Evolutionary conservation across 805 yeast species (phyloP), one percentile per base, ranked within the genome.

Genomic region (Torulaspora indica): DNA sequence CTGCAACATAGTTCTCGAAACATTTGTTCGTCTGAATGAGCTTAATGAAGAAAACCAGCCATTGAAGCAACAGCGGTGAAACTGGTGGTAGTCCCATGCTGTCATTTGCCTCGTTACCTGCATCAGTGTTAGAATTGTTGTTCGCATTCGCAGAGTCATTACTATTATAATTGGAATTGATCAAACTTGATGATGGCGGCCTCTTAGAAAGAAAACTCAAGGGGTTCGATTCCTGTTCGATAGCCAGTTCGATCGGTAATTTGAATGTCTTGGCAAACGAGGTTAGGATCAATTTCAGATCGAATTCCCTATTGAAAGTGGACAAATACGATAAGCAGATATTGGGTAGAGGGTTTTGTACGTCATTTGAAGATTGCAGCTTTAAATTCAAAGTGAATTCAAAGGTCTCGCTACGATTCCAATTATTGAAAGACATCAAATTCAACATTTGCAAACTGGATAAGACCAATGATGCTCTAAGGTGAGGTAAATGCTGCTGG

Each of bases 21-120:
- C 63, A 64, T 46, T 70, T 71, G 64, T 91, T 91, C 53, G 88
- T 81, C 57, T 86, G 91, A 27, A 78, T 65, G 34, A 88, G 65
- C 55, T 85, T 95, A 85, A 95, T 86, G 12, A 85, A 52, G 7
- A 90, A 58, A 58, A 83, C 72, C 5, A 78, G 63, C n/a, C 76
- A 58, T 56, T 83, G 90, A 3, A 72, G 66, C 2, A 79, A 61
- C 82, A 89, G 71, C 14, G 72, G 55, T 4, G 75, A 63, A 45
- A 71, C 40, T 49, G 64, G 48, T 35, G 77, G 66, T 46, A 71
- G 35, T 42, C 38, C 30, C 35, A 30, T 37, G 8, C 40, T 46
- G 23, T 49, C 32, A 15, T 35, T 36, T 10, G 29, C 17, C 27
- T 37, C 35, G 31, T 45, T 45, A 15, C 14, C 14, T 9, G 12